Base-by-base conservation (phyloP, 768 basidiomycete species). In the Rhodotorula sphaerocarpa region DNA sequence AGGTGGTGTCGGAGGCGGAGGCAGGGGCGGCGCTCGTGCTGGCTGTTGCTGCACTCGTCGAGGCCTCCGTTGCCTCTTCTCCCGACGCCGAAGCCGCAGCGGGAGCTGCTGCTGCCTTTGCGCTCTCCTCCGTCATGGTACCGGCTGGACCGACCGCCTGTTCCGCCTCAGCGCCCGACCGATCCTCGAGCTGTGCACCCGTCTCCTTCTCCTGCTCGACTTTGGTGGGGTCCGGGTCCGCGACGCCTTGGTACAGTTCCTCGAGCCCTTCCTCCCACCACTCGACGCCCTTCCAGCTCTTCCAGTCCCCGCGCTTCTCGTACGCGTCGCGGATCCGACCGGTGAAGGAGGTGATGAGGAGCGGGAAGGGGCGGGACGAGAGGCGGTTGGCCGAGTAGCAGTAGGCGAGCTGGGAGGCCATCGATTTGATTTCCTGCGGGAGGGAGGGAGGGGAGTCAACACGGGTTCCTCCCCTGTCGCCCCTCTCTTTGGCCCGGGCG, bases 381-480 rank as follows among this genome's bases (percentile, higher is more conserved):
- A 80, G 79, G 61, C 89, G 84, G 75, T 97, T 95, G 55, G 83
- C 80, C 71, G 88, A 87, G 76, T 97, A 95, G 27, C 86, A 84
- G 74, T 87, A 95, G n/a, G 84, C 85, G 52, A 96, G 78, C 75
- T 99, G 95, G 31, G 88, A 86, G 59, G 83, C 83, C 71, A 99
- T 81, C 7, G 92, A 96, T 69, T 79, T 83, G 64, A 95, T 82
- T 79, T 97, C 95, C 93, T 97, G 74, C 46, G 44, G 47, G n/a
- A 64, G 47, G 34, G 10, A 30, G 1, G 27, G 41, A 23, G 7
- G 23, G 9, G 42, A 10, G 53, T 50, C 20, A 4, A 62, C 52
- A 27, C 39, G 27, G 23, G n/a, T n/a, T n/a, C n/a, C n/a, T n/a
- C n/a, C n/a, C n/a, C n/a, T n/a, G n/a, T n/a, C n/a, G n/a, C n/a